Evolutionary conservation across 805 yeast genomes (phyloP).

Genomic region (Myxozyma sirexii): DNA sequence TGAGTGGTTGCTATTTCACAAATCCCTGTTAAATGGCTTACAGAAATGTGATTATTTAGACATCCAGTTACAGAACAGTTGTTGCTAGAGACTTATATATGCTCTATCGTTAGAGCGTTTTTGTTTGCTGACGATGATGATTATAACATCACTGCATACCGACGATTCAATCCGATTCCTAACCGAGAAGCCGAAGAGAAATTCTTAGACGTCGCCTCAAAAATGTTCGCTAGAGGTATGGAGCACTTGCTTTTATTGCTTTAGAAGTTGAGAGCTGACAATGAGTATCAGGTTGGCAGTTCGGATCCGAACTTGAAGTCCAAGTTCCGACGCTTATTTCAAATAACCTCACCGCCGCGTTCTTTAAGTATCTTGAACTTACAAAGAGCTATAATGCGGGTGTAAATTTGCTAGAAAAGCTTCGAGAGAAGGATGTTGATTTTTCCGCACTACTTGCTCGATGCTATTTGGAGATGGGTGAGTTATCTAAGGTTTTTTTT

Average conservation of each 20-base stretch:
- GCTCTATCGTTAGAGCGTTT: slow-evolving; percentile 75
- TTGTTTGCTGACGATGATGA: slow-evolving; percentile 78
- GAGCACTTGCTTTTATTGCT: slow-evolving; percentile 20
- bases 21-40: not conserved
- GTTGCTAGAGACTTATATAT: slow-evolving; percentile 57
- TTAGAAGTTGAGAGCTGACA: not conserved
- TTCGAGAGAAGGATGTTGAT: slow-evolving; percentile 56
- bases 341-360: slow-evolving; percentile 77
- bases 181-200: slow-evolving; percentile 51
- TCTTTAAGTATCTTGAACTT: slow-evolving; percentile 61
- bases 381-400: slow-evolving; percentile 69
- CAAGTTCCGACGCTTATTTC: slow-evolving; percentile 66
- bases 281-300: slow-evolving; percentile 42
- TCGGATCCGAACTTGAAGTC: slow-evolving; percentile 69
- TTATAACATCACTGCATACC: slow-evolving; percentile 76
- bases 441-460: slow-evolving; percentile 54
- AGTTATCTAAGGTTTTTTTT: not conserved
- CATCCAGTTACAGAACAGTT: slow-evolving; percentile 41
- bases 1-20: slow-evolving; percentile 1
- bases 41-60: slow-evolving; percentile 1
- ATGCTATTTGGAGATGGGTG: slow-evolving; percentile 33
- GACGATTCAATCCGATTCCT: slow-evolving; percentile 76
- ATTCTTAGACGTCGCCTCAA: slow-evolving; percentile 68
- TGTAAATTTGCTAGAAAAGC: slow-evolving; percentile 56
- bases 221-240: slow-evolving; percentile 62